Evolutionary conservation across 2,329 filamentous ascomycete species (phyloP), one percentile per base, ranked within the genome.

Genomic region (Myrmaecium sp.): DNA sequence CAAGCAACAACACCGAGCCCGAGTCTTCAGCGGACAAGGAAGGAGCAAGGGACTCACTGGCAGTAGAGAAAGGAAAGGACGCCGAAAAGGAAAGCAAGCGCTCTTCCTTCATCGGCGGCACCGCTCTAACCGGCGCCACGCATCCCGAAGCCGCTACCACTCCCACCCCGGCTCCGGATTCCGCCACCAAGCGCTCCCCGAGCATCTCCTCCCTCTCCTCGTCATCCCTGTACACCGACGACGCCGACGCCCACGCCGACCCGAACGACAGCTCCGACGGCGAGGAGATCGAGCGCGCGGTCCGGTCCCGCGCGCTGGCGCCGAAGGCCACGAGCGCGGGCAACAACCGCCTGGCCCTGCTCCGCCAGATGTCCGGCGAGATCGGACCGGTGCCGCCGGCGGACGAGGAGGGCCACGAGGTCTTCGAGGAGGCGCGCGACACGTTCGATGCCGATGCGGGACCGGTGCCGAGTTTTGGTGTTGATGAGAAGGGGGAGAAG

Each of bases 341-440:
- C 15, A 35, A 36, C 20, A 26, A 21, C 23, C 31, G 47, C n/a
- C n/a, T 31, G 40, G 42, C n/a, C 39, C 45, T 8, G 33, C 33
- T 11, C 30, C 36, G 20, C 30, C 37, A 42, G 6, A 34, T 39
- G 12, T 28, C 30, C 6, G 46, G 36, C 18, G 37, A 36, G 2
- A 40, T 51, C n/a, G 46, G 50, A 23, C 52, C 45, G 15, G 49
- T 35, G 20, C 46, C 38, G 19, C 7, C 7, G 7, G 21, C 17
- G 16, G 21, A 19, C 7, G 30, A 28, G 4, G 29, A 24, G 5
- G 49, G 42, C 12, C 45, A 58, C 14, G 42, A 60, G 5, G 60
- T 64, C 22, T 60, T 62, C 28, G 62, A 69, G 30, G 65, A 69
- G 44, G 60, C 56, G 6, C 52, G 52, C 31, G 60, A 64, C 37